A percentile compares a stretch with the other conserved stretches of the same genome.
phyloP scores from a whole-genome alignment of 371 early-diverging fungal species.

The Nematocida parisii region DNA sequence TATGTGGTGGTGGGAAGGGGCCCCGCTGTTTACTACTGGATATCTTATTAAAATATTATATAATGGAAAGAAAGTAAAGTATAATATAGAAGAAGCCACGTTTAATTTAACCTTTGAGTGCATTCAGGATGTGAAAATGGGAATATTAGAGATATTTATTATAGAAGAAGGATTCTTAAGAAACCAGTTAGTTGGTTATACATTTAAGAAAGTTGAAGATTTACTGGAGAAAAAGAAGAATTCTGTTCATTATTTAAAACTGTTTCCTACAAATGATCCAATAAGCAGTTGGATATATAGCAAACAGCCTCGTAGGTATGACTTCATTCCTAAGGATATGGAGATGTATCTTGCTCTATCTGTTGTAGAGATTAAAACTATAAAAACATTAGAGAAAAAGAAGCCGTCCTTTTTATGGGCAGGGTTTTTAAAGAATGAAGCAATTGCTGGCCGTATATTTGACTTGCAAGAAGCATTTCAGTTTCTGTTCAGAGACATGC shows the following conservation, averaged over 20 bases:
- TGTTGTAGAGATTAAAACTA: conserved; percentile 10
- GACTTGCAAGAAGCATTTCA: conserved; percentile 33
- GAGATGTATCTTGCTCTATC: conserved; percentile 30
- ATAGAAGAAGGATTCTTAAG: conserved; percentile 9
- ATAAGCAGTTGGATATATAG: conserved; percentile 35
- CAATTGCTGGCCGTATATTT: conserved; percentile 40
- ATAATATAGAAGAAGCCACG: not conserved
- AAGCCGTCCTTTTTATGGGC: conserved; percentile 5
- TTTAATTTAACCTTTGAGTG: conserved; percentile 15
- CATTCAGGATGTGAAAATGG: conserved; percentile 36
- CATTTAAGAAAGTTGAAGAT: conserved; percentile 44
- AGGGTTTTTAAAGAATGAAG: conserved; percentile 20
- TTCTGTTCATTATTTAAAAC: conserved; percentile 44
- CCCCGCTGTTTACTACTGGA: conserved; percentile 36
- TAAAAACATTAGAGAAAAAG: not conserved
- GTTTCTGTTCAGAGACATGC: conserved; percentile 51
- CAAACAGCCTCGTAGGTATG: conserved; percentile 5
- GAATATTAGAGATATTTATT: conserved; percentile 50
- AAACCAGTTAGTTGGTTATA: conserved; percentile 33
- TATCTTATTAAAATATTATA: conserved; percentile 8
- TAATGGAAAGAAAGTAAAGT: conserved; percentile 40
- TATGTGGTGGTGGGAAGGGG: conserved; percentile 56
- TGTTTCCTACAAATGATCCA: conserved; percentile 40
- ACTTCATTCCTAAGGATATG: conserved; percentile 38
- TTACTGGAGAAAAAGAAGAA: conserved; percentile 2